Base-by-base conservation (phyloP, 176 grass and related monocot genomes). In the Phyllostachys edulis region DNA sequence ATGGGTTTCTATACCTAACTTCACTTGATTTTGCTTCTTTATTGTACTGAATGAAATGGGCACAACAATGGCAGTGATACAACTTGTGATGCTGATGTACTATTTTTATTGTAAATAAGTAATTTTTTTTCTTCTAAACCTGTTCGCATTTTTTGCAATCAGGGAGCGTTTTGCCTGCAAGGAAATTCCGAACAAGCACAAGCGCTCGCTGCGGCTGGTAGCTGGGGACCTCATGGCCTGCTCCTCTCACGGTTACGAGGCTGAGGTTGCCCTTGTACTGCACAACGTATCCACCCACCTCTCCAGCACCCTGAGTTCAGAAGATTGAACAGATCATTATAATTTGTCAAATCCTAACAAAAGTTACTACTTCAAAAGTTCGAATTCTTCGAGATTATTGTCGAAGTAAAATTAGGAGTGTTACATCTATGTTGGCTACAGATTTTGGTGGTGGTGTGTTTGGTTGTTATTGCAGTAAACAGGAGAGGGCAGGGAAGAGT, bases 241-340 rank as follows among this genome's bases (percentile, higher is more conserved):
- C 94, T 88, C 92, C 94, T 97, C 94, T 83, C 12, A 97, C 90
- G 29, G 92, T 97, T n/a, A 84, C 92, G 57, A 97, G 71, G 82
- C 87, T 90, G 44, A 94, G 89, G n/a, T 94, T 94, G 6, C 92
- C 90, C 64, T 86, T 52, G 76, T 94, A 97, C 47, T 64, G 51
- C 60, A 84, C 72, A 4, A 78, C 59, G 69, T 90, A 97, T 45
- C 94, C 94, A 40, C 94, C 94, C 61, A 94, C 94, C 68, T 97
- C 86, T 91, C 79, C 83, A 77, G 56, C 45, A 52, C 83, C 83
- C 87, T 90, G 75, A 10, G 9, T 61, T 77, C 42, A 89, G 5
- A 85, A 71, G 52, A 86, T 67, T 41, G 18, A 77, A 54, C 37
- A 66, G 7, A 37, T 77, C 44, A 82, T 2, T 29, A 21, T 13